phyloP scores from a whole-genome alignment of 2,329 filamentous ascomycete species.

The Chalaropsis thielavioides region DNA sequence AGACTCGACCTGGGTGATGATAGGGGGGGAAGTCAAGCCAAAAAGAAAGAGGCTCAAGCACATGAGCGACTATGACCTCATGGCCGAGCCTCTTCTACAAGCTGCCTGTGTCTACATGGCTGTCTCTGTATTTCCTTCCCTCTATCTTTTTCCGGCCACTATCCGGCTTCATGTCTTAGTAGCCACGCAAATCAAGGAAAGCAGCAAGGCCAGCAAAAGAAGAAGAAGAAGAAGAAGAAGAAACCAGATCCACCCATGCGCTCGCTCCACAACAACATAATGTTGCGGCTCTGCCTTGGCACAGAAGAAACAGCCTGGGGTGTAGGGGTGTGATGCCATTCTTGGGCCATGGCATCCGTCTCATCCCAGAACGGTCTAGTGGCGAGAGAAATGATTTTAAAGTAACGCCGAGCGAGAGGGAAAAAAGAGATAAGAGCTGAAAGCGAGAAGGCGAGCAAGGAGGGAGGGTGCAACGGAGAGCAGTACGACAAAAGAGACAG shows the following conservation, averaged over 20 bases:
- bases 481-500: too few species aligned
- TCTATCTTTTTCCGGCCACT: too few species aligned
- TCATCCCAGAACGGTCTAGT: neutral
- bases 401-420: neutral
- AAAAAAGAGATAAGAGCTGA: slow-evolving; percentile 1
- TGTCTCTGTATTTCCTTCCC: neutral
- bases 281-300: slow-evolving; percentile 5
- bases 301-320: neutral
- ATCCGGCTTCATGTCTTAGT: too few species aligned
- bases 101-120: neutral
- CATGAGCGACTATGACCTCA: neutral
- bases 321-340: neutral
- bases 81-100: neutral
- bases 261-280: neutral
- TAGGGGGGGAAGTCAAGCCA: neutral
- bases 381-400: neutral
- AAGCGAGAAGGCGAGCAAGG: neutral
- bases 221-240: neutral
- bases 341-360: neutral
- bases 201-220: too few species aligned
- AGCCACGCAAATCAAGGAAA: too few species aligned
- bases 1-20: neutral
- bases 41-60: neutral
- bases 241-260: neutral
- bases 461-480: neutral